Conservation (phyloP, 495 filamentous ascomycete species). For the Aspergillus baeticus region DNA sequence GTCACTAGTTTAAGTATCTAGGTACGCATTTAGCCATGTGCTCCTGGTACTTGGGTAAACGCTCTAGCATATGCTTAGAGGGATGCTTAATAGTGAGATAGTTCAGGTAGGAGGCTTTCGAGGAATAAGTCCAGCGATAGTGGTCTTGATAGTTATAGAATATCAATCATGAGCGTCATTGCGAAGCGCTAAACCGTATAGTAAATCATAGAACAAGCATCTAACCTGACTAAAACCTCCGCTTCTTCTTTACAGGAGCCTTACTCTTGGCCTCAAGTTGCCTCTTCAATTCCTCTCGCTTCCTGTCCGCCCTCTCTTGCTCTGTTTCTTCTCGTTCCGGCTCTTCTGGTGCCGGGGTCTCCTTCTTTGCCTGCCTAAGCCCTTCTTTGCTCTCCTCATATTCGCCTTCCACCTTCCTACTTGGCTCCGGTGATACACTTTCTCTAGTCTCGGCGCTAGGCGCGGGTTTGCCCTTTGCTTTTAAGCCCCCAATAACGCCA, state of each 20-base stretch:
- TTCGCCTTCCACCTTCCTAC: background rate
- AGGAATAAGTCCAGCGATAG: too few species aligned
- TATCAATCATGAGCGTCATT: too few species aligned
- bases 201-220: too few species aligned
- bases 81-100: too few species aligned
- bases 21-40: too few species aligned
- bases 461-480: slow-evolving; percentile 12
- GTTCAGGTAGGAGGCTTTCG: too few species aligned
- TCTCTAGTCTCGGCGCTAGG: slow-evolving; percentile 9
- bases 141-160: too few species aligned
- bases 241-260: slow-evolving; percentile 64
- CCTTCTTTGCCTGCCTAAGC: background rate
- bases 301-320: slow-evolving; percentile 60
- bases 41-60: too few species aligned
- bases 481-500: slow-evolving; percentile 37
- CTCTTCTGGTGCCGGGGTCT: slow-evolving; percentile 12
- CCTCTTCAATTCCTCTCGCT: slow-evolving; percentile 60
- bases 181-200: too few species aligned
- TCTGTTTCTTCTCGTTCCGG: slow-evolving; percentile 35
- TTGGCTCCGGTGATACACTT: background rate
- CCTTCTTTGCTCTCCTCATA: background rate
- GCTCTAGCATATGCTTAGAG: too few species aligned
- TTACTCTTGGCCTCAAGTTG: slow-evolving; percentile 65
- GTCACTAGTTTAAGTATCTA: too few species aligned
- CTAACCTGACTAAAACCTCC: slow-evolving; percentile 54